Evolutionary conservation across 371 early-diverging fungal genomes (phyloP), one percentile per base, ranked within the genome.

Genomic region (Coemansia sp.): DNA sequence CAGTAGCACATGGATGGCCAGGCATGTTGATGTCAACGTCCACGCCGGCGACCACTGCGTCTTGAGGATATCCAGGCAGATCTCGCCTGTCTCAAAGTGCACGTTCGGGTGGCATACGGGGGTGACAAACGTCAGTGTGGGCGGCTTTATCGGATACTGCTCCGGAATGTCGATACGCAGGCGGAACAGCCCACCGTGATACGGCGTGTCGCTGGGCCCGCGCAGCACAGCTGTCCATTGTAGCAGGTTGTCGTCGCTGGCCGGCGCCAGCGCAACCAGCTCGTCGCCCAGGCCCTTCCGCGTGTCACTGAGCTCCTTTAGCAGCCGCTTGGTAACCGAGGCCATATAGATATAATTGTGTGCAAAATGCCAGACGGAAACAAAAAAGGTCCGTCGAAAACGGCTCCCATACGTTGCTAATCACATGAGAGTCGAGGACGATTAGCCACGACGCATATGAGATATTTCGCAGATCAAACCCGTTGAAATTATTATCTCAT

Each of bases 181-280:
- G 60, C 68, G 63, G 50, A 82, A 80, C 37, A 26, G 1, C 18
- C 69, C 78, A 57, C 89, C 86, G 79, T 91, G 88, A 74, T 96
- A 99, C 5, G 95, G 89, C 47, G 95, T 90, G 53, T 88, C 92
- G 7, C 81, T 68, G 7, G 92, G 88, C 7, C 97, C 96, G 3
- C 83, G 82, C 48, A 99, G 71, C 54, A 88, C 82, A 4, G 95
- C 98, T 42, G 83, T 83, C 99, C 99, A 99, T 24, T 81, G 79
- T 39, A 92, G 83, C 27, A 99, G 80, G 70, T 95, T 85, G 47
- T 91, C 90, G 76, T 94, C 94, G 39, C 82, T 77, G n/a, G 22
- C 51, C 16, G 78, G 81, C 51, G 14, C 64, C 64, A 76, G 47
- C 31, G 40, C 60, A 1, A 55, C 40, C n/a, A 80, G 55, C 67